phyloP scores from a whole-genome alignment of 768 basidiomycete species.

The Amanita pseudoporphyria region DNA sequence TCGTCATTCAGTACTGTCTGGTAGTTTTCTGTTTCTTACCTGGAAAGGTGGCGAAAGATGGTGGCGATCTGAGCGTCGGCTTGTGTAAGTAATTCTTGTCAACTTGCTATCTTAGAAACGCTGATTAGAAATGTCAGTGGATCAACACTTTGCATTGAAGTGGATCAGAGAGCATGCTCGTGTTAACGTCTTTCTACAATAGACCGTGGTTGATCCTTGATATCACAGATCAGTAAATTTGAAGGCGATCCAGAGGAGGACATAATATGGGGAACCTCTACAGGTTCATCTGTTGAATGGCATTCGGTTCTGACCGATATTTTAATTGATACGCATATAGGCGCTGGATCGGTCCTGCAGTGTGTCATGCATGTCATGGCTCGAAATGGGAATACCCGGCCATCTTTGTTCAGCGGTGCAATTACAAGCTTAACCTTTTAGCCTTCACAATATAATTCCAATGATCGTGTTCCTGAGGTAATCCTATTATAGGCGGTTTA shows the following conservation, averaged over 20 bases:
- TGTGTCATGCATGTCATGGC: slow-evolving; percentile 39
- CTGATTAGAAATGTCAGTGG: slow-evolving; percentile 19
- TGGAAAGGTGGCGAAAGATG: slow-evolving; percentile 29
- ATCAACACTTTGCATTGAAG: slow-evolving; percentile 31
- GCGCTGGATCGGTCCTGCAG: slow-evolving; percentile 41
- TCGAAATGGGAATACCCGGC: slow-evolving; percentile 32
- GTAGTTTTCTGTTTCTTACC: slow-evolving; percentile 38
- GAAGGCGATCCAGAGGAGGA: slow-evolving; percentile 30
- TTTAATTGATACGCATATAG: slow-evolving; percentile 11
- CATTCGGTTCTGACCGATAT: neutral
- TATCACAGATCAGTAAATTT: slow-evolving; percentile 26
- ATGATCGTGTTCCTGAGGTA: slow-evolving; percentile 32
- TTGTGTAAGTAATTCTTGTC: slow-evolving; percentile 26
- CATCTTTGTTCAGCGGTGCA: slow-evolving; percentile 32
- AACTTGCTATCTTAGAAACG: neutral
- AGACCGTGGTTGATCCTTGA: neutral
- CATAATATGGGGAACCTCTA: slow-evolving; percentile 35
- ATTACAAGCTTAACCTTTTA: slow-evolving; percentile 37
- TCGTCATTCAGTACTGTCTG: slow-evolving; percentile 33
- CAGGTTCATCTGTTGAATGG: slow-evolving; percentile 15
- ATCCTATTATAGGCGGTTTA: neutral
- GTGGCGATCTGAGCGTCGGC: slow-evolving; percentile 38
- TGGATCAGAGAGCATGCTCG: slow-evolving; percentile 34
- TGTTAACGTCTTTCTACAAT: neutral
- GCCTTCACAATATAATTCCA: slow-evolving; percentile 35